A percentile compares a stretch with the other conserved stretches of the same genome.
These are phyloP conservation scores for Cytospora piceicola DNA, from an alignment of 2,329 filamentous ascomycete species.

Conservation along the genomic window DNA sequence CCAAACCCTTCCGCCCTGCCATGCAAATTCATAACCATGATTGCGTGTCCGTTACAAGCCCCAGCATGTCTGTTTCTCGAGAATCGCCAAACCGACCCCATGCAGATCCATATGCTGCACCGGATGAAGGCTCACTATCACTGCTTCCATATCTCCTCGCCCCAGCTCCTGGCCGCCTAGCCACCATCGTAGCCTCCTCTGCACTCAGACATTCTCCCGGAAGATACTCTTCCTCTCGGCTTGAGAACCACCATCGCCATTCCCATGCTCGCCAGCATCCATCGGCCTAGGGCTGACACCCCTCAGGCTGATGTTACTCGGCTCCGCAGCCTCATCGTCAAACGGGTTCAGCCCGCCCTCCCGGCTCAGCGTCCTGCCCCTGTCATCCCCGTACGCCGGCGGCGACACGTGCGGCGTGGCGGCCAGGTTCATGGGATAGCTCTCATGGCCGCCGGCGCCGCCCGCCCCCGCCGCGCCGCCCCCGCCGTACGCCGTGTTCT, in stretches of 20 bases:
- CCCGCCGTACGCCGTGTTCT: conserved; percentile 44
- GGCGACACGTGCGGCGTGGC: conserved; percentile 41
- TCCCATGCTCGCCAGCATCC: conserved; percentile 44
- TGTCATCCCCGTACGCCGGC: conserved; percentile 38
- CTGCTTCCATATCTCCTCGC: conserved; percentile 1
- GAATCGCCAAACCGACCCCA: background rate
- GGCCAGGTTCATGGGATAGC: conserved; percentile 56
- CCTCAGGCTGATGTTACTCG: conserved; percentile 64
- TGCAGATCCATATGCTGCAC: background rate
- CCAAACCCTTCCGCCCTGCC: background rate
- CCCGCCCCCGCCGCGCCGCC: conserved; percentile 40
- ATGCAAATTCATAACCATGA: conserved; percentile 14
- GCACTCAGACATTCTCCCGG: conserved; percentile 64
- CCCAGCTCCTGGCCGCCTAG: background rate
- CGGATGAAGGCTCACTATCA: background rate
- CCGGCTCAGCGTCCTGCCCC: conserved; percentile 51
- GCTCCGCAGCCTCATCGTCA: conserved; percentile 65
- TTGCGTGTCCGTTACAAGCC: conserved; percentile 8
- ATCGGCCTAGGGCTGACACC: conserved; percentile 80
- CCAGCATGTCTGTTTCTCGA: background rate
- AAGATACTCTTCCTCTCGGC: conserved; percentile 71
- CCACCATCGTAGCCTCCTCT: background rate
- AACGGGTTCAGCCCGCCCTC: conserved; percentile 64
- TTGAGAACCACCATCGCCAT: conserved; percentile 43
- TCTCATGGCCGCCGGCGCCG: conserved; percentile 36